Evolutionary conservation across 1,284 basidiomycete genomes (phyloP), one percentile per base, ranked within the genome.

Genomic region (Boletus sp.): DNA sequence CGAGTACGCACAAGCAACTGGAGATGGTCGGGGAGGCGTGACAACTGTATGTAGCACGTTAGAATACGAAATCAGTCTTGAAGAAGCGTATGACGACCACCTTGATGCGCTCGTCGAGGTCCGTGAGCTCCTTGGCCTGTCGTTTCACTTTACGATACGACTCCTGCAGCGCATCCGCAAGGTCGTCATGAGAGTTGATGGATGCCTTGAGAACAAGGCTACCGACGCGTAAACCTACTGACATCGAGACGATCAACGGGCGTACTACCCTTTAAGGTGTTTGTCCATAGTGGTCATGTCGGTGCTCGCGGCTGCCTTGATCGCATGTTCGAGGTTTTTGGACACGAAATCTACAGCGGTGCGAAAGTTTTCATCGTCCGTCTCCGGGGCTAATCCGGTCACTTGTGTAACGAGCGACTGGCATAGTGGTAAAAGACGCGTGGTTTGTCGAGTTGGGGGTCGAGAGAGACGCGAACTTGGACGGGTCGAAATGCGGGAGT

Each of bases 151-250:
- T 77, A 37, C 69, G 64, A 63, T 84, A 85, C 2, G 80, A 80
- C 31, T 75, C 75, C 58, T 84, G 77, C 10, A 93, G 71, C 1
- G 88, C 88, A 33, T 83, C 78, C 13, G 84, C 86, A 8, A 89
- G 78, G 8, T 67, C 70, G 67, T 90, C 86, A 53, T 82, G 78
- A 17, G 83, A 83, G 61, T 87, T 83, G 58, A 93, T 82, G 37
- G 83, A 82, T n/a, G 88, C 88, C 71, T 91, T 92, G 70, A 87
- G 78, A 25, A 81, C 75, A 70, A 81, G 83, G 17, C 88, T 90
- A 64, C 44, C 21, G 27, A 50, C 38, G 43, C 33, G 55, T 68
- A 55, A 74, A 68, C 38, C 31, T 55, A 52, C 40, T 16, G 38
- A 55, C 62, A 23, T 43, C 2, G 60, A 46, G 52, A 27, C 10